Conservation (phyloP, 805 yeast genomes). For the Lachancea lanzarotensis region DNA sequence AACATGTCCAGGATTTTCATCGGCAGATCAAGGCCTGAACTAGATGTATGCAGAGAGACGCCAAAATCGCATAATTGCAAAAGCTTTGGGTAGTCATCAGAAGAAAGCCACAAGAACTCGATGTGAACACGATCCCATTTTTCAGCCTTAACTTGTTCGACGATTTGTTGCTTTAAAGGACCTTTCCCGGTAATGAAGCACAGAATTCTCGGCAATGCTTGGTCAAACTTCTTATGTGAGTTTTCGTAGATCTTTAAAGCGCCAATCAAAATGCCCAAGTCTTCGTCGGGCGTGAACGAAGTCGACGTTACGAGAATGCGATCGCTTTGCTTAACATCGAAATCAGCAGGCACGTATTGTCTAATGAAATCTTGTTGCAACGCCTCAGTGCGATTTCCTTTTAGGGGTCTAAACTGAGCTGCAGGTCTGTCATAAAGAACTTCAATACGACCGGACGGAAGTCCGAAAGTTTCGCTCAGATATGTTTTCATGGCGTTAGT, state of each 20-base stretch:
- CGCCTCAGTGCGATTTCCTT: conserved; percentile 14
- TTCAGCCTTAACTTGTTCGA: conserved; percentile 40
- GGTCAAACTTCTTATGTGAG: conserved; percentile 20
- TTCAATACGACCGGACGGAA: conserved; percentile 42
- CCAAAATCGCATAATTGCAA: conserved; percentile 79
- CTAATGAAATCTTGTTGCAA: conserved; percentile 29
- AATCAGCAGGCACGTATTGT: conserved; percentile 30
- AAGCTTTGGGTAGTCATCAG: conserved; percentile 72
- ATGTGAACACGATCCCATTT: conserved; percentile 46
- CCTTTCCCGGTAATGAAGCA: conserved; percentile 97
- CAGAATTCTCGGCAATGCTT: conserved; percentile 42
- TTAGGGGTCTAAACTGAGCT: conserved; percentile 51
- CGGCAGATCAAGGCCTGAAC: conserved; percentile 91
- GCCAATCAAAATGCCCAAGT: conserved; percentile 59
- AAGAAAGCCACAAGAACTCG: conserved; percentile 66
- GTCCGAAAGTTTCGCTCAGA: conserved; percentile 48
- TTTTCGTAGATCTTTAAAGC: conserved; percentile 59
- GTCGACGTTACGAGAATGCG: conserved; percentile 80
- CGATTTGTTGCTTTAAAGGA: conserved; percentile 57
- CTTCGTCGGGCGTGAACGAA: conserved; percentile 95
- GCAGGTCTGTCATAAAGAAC: conserved; percentile 88
- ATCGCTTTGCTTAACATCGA: conserved; percentile 37
- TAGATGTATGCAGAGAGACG: conserved; percentile 81
- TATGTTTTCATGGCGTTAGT: conserved; percentile 65
- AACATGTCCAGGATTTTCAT: conserved; percentile 96